Percentiles rank a stretch among this genome's conserved stretches.
phyloP scores from a whole-genome alignment of 441 rosid species.

The Brassica balearica region DNA sequence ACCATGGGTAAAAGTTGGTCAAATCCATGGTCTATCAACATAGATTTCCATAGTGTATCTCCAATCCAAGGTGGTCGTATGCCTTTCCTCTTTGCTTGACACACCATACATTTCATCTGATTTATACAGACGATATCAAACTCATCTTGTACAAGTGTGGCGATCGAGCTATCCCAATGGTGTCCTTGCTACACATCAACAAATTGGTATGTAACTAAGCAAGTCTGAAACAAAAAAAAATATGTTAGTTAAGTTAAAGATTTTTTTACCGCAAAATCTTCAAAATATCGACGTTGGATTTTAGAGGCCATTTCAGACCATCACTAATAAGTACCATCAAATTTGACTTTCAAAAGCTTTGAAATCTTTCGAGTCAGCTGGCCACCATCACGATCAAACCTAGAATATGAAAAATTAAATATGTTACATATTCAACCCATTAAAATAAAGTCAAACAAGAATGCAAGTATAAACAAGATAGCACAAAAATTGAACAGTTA shows the following conservation, averaged over 20 bases:
- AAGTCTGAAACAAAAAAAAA: not conserved
- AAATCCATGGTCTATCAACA: not conserved
- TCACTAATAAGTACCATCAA: not conserved
- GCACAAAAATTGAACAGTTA: no score
- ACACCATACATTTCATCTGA: not conserved
- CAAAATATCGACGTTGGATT: not conserved
- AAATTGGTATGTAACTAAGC: not conserved
- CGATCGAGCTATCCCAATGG: not conserved
- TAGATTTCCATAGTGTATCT: not conserved
- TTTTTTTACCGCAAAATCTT: not conserved
- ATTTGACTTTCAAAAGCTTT: not conserved
- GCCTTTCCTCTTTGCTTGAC: not conserved
- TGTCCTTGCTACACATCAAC: not conserved
- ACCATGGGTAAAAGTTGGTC: no score
- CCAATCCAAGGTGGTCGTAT: not conserved
- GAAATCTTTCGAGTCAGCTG: not conserved
- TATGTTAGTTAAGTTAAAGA: not conserved
- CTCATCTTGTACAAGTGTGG: not conserved
- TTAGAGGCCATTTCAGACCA: not conserved
- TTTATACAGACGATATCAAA: not conserved
- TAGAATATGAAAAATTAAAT: not conserved
- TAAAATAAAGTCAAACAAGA: no score
- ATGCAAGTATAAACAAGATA: no score
- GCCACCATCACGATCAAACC: slow-evolving; percentile 9
- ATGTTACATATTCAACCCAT: no score